Percentiles rank a stretch among this genome's conserved stretches.
Evolutionary conservation across 1,139 yeast species (phyloP).

Genomic region (Nakaseomyces delphensis): DNA sequence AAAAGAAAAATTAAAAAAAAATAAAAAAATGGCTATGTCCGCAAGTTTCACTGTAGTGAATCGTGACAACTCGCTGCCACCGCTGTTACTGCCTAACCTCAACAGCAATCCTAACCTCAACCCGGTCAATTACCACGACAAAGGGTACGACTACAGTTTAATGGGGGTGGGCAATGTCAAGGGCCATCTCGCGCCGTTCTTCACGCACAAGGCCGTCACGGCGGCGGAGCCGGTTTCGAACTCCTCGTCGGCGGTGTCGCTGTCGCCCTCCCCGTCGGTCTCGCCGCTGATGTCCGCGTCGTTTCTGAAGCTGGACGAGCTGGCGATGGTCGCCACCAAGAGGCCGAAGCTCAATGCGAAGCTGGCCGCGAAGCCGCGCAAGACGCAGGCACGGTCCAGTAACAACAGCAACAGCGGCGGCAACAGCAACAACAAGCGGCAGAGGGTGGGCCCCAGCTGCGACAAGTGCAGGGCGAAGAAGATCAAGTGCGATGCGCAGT

Average conservation of each 20-base stretch:
- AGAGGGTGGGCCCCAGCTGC: conserved; percentile 69
- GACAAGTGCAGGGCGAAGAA: conserved; percentile 62
- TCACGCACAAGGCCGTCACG: no score
- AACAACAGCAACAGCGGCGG: not conserved
- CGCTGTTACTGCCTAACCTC: conserved; percentile 25
- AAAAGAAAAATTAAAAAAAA: not conserved
- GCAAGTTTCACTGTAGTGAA: conserved; percentile 25
- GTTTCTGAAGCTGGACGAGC: conserved; percentile 2
- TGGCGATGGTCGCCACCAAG: conserved; percentile 1
- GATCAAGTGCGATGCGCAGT: conserved; percentile 67
- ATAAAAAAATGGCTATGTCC: conserved; percentile 10
- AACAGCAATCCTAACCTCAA: conserved; percentile 4
- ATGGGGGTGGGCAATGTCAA: not conserved
- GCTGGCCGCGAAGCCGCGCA: no score
- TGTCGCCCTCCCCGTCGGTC: conserved; percentile 3
- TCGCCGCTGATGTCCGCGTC: not conserved
- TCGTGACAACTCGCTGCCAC: conserved; percentile 24
- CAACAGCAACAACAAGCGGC: conserved; percentile 43
- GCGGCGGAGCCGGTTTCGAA: conserved; percentile 1
- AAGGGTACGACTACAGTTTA: conserved; percentile 2
- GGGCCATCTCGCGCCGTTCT: no score
- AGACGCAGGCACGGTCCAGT: no score
- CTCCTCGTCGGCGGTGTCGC: not conserved
- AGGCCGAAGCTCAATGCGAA: conserved; percentile 1
- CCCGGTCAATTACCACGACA: not conserved